Conservation (phyloP, 2,329 filamentous ascomycete species). For the Hypoxylon sp. region DNA sequence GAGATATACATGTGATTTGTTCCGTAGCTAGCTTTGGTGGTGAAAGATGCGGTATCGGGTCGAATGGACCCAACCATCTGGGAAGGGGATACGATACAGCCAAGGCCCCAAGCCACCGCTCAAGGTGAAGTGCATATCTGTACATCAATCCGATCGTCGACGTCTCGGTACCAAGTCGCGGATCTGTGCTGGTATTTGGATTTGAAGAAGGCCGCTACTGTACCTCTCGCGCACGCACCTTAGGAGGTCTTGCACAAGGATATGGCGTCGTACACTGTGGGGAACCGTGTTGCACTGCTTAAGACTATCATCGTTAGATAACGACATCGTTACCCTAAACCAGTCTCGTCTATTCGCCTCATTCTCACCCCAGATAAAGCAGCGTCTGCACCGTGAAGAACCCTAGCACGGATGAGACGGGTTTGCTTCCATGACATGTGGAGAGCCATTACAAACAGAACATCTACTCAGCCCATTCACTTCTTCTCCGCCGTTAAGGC, state of each 20-base stretch:
- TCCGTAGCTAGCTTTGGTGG: slow-evolving; percentile 18
- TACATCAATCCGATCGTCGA: slow-evolving; percentile 40
- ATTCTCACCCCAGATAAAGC: slow-evolving; percentile 34
- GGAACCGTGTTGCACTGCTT: slow-evolving; percentile 41
- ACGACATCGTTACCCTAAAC: slow-evolving; percentile 43
- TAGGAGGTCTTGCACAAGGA: slow-evolving; percentile 37
- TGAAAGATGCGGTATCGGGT: slow-evolving; percentile 15
- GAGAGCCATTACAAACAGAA: slow-evolving; percentile 21
- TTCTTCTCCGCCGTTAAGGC: slow-evolving; percentile 28
- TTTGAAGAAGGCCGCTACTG: slow-evolving; percentile 36
- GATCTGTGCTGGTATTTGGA: slow-evolving; percentile 34
- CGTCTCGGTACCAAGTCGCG: slow-evolving; percentile 25
- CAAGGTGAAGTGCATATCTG: slow-evolving; percentile 30
- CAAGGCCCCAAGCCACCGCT: slow-evolving; percentile 25
- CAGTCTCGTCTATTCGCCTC: slow-evolving; percentile 32
- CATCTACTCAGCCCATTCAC: background rate
- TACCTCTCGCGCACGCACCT: slow-evolving; percentile 25
- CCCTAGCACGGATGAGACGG: slow-evolving; percentile 36
- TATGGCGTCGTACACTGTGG: slow-evolving; percentile 39
- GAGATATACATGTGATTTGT: slow-evolving; percentile 34
- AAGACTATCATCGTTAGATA: slow-evolving; percentile 41
- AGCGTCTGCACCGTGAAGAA: slow-evolving; percentile 22
- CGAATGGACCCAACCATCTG: slow-evolving; percentile 18
- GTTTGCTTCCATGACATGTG: slow-evolving; percentile 24
- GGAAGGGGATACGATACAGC: slow-evolving; percentile 5